Evolutionary conservation across 2,329 filamentous ascomycete species (phyloP).

Genomic region (Fusarium sp.): DNA sequence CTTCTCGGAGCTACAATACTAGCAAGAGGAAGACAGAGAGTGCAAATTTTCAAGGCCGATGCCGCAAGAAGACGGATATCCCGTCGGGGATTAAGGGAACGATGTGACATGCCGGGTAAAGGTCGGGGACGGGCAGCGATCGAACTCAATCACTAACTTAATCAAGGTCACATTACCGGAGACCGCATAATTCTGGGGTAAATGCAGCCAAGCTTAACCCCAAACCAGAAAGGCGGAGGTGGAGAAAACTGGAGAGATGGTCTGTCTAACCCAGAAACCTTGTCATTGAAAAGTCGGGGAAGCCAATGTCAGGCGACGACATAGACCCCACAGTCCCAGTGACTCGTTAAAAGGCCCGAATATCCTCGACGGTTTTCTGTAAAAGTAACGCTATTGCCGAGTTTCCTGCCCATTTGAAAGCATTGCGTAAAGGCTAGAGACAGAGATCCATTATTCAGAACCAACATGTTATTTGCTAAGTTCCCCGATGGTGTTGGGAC

Average conservation of each 20-base stretch:
- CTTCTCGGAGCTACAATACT: neutral
- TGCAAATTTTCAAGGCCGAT: neutral
- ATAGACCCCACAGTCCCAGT: neutral
- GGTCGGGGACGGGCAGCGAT: neutral
- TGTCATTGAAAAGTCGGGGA: neutral
- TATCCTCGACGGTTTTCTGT: neutral
- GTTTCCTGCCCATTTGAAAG: neutral
- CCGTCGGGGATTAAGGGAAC: neutral
- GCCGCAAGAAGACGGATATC: neutral
- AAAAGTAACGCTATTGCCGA: neutral
- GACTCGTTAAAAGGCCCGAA: constrained; percentile 12
- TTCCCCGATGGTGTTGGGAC: neutral
- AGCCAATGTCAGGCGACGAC: neutral
- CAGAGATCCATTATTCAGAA: neutral
- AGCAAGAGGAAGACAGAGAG: neutral
- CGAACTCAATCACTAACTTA: neutral
- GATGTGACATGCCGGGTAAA: neutral
- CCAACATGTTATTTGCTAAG: neutral
- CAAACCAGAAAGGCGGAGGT: constrained; percentile 6
- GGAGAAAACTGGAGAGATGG: constrained; percentile 6
- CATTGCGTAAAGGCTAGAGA: neutral
- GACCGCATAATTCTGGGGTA: neutral
- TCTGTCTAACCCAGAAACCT: neutral
- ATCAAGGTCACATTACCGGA: neutral
- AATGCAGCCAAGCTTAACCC: neutral